phyloP scores from a whole-genome alignment of 1,284 basidiomycete species.

The Boletus semigastroideus region DNA sequence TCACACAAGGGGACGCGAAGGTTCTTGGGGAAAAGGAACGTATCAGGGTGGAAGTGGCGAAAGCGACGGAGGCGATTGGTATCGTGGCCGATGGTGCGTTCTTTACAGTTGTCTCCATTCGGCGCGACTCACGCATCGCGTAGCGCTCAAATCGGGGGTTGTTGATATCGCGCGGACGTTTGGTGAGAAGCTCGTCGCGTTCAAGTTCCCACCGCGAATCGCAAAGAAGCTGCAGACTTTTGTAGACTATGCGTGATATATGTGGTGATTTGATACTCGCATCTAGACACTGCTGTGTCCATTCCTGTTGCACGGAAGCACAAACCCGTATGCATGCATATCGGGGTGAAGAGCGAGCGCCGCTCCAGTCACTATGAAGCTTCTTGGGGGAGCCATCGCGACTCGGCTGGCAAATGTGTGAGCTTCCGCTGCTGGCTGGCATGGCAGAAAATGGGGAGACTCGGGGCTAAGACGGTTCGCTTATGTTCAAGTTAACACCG shows the following conservation, averaged over 20 bases:
- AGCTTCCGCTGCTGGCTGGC: too few relatives aligned
- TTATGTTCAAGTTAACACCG: too few relatives aligned
- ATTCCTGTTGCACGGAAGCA: background rate
- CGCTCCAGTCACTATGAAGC: too few relatives aligned
- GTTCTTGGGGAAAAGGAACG: conserved; percentile 33
- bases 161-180: conserved; percentile 71
- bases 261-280: background rate
- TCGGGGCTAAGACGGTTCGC: too few relatives aligned
- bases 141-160: conserved; percentile 71
- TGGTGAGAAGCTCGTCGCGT: conserved; percentile 70
- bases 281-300: background rate
- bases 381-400: too few relatives aligned
- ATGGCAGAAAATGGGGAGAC: too few relatives aligned
- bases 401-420: too few relatives aligned
- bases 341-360: too few relatives aligned
- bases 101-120: background rate
- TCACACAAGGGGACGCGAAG: conserved; percentile 31
- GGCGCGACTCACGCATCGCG: conserved; percentile 6
- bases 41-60: conserved; percentile 43
- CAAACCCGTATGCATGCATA: too few relatives aligned
- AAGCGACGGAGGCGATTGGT: conserved; percentile 54
- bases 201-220: conserved; percentile 69
- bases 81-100: conserved; percentile 56
- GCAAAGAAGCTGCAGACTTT: conserved; percentile 70
- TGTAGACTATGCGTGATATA: conserved; percentile 51